A percentile compares a stretch with the other conserved stretches of the same genome.
Conservation (phyloP, 2,329 filamentous ascomycete genomes). For the Cladophialophora chaetospira region DNA sequence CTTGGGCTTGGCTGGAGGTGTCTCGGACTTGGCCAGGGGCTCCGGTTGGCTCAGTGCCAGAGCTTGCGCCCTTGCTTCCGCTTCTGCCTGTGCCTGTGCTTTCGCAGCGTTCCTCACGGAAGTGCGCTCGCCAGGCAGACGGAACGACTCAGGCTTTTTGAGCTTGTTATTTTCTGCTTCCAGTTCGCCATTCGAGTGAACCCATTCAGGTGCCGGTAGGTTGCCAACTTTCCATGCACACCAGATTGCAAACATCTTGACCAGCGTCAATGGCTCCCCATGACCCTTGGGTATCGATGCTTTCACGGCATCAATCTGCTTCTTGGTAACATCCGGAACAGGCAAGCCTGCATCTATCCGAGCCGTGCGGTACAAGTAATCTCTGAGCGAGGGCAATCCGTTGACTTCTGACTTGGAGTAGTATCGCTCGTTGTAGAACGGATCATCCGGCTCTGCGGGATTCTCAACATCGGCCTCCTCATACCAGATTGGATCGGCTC, state of each 20-base stretch:
- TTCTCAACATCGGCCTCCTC: slow-evolving; percentile 59
- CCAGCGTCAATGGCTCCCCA: slow-evolving; percentile 62
- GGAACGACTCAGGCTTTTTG: slow-evolving; percentile 28
- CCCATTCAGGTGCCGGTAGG: slow-evolving; percentile 63
- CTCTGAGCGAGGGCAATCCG: slow-evolving; percentile 60
- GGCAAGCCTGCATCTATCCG: slow-evolving; percentile 61
- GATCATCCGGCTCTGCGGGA: slow-evolving; percentile 52
- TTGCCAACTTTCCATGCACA: slow-evolving; percentile 69
- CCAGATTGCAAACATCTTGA: slow-evolving; percentile 65
- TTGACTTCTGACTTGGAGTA: slow-evolving; percentile 65
- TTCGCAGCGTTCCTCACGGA: slow-evolving; percentile 43
- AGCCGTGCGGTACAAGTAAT: slow-evolving; percentile 65
- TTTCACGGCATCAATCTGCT: slow-evolving; percentile 61
- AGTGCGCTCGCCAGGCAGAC: slow-evolving; percentile 43
- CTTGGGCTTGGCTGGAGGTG: slow-evolving; percentile 48
- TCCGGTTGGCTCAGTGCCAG: background rate
- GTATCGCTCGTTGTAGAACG: slow-evolving; percentile 61
- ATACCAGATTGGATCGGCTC: slow-evolving; percentile 59
- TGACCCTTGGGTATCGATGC: slow-evolving; percentile 64
- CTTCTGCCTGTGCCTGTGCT: slow-evolving; percentile 20
- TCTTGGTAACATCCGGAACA: slow-evolving; percentile 62
- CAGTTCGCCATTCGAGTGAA: slow-evolving; percentile 58
- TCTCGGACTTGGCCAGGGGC: background rate
- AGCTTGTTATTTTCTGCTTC: slow-evolving; percentile 23
- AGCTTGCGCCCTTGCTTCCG: background rate